Base-by-base conservation (phyloP, 2,329 filamentous ascomycete genomes). In the Fusarium tuaranense region DNA sequence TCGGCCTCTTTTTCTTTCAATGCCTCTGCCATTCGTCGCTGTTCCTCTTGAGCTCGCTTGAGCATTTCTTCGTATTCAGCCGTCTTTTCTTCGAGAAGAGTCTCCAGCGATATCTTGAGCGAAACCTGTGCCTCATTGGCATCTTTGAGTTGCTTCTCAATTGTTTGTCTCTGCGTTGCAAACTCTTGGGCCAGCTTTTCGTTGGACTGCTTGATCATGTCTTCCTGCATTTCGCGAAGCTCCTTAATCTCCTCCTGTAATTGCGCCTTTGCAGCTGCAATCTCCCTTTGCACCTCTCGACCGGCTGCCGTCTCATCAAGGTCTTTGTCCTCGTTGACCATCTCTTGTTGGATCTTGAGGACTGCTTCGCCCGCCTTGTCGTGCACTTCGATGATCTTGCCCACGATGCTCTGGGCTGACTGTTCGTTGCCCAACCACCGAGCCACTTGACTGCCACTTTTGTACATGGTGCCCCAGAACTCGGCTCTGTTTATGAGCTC, bases 391-490 rank as follows among this genome's bases (percentile, higher is more conserved):
- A 48, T 22, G 16, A 48, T 48, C 39, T 34, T 62, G 18, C 27
- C n/a, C 1, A 48, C 39, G 14, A 48, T 48, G 8, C n/a, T 48
- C n/a, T 25, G 22, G 7, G 39, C 59, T 9, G 59, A 62, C 27
- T 27, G 14, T 30, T 62, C 27, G 20, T 32, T 62, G 13, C 59
- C 59, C 3, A 25, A 22, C 59, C 59, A 62, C 20, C 59, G 25
- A 13, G 25, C 39, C 7, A 62, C 39, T 30, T 48, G 25, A 14
- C 59, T 62, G 22, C 59, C 59, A n/a, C 59, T 34, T 9, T 62
- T 62, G 59, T 62, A 44, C 59, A 62, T 62, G 18, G 39, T 48
- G 8, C 59, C 39, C 59, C 59, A 48, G n/a, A 62, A 48, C 27
- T 62, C 41, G 10, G 59, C 38, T 25, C 20, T 18, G 10, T 7